These are phyloP conservation scores for Dicorynia guianensis DNA, from an alignment of 306 rosid genomes.

Conservation along the genomic window DNA sequence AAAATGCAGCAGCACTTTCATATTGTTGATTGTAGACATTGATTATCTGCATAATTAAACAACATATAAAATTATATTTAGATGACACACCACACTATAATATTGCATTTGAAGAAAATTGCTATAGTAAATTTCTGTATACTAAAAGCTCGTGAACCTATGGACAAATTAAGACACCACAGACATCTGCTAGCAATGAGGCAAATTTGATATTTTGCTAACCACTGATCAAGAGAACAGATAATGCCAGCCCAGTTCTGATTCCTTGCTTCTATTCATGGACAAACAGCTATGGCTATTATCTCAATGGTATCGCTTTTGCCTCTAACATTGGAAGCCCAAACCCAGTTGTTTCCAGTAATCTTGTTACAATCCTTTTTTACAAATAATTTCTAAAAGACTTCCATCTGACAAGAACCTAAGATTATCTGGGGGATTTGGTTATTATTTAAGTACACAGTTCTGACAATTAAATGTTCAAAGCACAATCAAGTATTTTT, in stretches of 20 bases:
- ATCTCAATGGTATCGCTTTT: not conserved
- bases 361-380: not conserved
- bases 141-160: not conserved
- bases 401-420: no score
- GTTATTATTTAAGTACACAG: not conserved
- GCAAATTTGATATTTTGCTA: conserved; percentile 3
- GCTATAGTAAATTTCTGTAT: not conserved
- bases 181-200: not conserved
- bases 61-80: conserved; percentile 1
- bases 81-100: conserved; percentile 4
- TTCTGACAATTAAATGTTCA: not conserved
- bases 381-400: not conserved
- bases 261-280: conserved; percentile 1
- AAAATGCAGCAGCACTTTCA: conserved; percentile 96
- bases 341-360: not conserved
- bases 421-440: not conserved
- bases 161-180: not conserved
- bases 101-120: conserved; percentile 15
- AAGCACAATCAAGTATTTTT: not conserved
- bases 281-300: not conserved
- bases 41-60: conserved; percentile 70
- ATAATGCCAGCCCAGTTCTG: conserved; percentile 1
- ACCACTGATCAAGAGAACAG: not conserved
- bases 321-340: not conserved
- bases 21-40: conserved; percentile 93